Evolutionary conservation across 306 rosid species (phyloP), one percentile per base, ranked within the genome.

Genomic region (Abrus pulchellus): DNA sequence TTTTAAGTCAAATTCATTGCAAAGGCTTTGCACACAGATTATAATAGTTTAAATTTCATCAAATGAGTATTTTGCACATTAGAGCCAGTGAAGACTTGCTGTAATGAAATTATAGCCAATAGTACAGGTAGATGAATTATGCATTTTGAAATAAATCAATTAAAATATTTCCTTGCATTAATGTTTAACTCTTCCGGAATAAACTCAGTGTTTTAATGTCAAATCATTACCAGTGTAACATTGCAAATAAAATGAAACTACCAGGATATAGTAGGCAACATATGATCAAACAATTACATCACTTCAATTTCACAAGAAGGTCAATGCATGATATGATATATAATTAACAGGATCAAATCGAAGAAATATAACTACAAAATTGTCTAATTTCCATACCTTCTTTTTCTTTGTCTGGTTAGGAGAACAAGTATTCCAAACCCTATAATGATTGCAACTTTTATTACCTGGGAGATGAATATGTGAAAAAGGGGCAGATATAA

Each of bases 341-440:
- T 20, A 74, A 53, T 49, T 68, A 60, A 38, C 13, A 40, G 12
- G 38, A 29, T 48, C 36, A 55, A 45, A 34, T 14, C 36, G 14
- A 49, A 72, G 59, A 78, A 59, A 44, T 33, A 32, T 73, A 52
- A 13, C 65, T 5, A 71, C 43, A 62, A 75, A 61, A 50, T 68
- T 1, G 49, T 43, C 12, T 62, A 77, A 8, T 56, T 32, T 73
- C 7, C 49, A 5, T 79, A 84, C 92, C 94, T 86, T 72, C 71
- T 75, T 71, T 68, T 89, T 75, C 91, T 84, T 56, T 90, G 94
- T 82, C 99, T 90, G 9, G 93, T 86, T 28, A 95, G 78, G 63
- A 95, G 85, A 88, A 95, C 97, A 57, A 93, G 91, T 44, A 90
- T 43, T 72, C 97, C 99, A 74, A 95, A 95, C 74, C 98, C 98